Percentiles rank a stretch among this genome's conserved stretches.
phyloP scores from a whole-genome alignment of 2,329 filamentous ascomycete species.

The Endoconidiophora laricicola region DNA sequence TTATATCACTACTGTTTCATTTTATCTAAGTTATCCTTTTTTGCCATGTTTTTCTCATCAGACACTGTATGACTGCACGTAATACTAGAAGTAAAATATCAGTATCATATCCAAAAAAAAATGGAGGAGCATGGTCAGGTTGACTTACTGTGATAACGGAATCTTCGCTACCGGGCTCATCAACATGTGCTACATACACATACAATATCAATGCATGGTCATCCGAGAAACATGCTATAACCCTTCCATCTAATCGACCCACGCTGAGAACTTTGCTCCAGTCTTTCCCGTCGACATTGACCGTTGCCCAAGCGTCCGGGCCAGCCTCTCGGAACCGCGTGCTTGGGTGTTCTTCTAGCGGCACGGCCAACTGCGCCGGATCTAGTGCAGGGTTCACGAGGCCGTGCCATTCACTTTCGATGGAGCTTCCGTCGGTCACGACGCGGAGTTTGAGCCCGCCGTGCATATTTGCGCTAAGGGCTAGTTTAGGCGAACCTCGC shows the following conservation, averaged over 20 bases:
- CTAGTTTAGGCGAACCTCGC: conserved; percentile 45
- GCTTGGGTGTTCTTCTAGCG: conserved; percentile 65
- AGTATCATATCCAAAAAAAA: background rate
- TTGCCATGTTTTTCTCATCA: too few species aligned
- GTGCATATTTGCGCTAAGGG: conserved; percentile 88
- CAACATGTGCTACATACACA: conserved; percentile 59
- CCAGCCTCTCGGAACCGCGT: conserved; percentile 61
- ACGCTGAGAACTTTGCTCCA: conserved; percentile 93
- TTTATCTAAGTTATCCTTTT: too few species aligned
- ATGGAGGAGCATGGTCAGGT: background rate
- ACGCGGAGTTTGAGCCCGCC: conserved; percentile 68
- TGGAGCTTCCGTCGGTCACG: conserved; percentile 66
- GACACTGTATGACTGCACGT: conserved; percentile 27
- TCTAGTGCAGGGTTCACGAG: conserved; percentile 80
- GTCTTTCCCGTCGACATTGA: conserved; percentile 81
- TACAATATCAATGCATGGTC: conserved; percentile 70
- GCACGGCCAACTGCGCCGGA: conserved; percentile 53
- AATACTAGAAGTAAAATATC: conserved; percentile 20
- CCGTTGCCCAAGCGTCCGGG: conserved; percentile 72
- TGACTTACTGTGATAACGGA: conserved; percentile 56
- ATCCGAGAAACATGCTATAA: conserved; percentile 80
- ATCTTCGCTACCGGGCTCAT: conserved; percentile 48
- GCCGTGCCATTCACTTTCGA: conserved; percentile 71
- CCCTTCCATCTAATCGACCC: conserved; percentile 70
- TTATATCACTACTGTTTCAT: too few species aligned